Base-by-base conservation (phyloP, 805 yeast species). In the Schwanniomyces occidentalis region DNA sequence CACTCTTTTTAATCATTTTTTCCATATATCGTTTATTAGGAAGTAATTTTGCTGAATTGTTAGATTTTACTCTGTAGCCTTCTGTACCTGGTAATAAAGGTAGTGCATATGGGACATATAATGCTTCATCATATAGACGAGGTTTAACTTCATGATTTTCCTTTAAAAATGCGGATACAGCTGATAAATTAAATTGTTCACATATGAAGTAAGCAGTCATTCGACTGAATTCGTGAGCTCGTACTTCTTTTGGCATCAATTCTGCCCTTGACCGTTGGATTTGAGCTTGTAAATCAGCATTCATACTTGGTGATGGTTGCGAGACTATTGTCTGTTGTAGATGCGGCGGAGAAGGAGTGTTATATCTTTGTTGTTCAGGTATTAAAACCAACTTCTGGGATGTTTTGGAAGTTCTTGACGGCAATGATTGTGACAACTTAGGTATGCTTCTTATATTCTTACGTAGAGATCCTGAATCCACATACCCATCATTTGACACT, bases 191-290 rank as follows among this genome's bases (percentile, higher is more conserved):
- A 51, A 88, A 82, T 20, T 84, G 86, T 38, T 88, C 97, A 12
- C 96, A 82, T 4, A 90, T 82, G 45, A 88, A 76, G 60, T 91
- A 91, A 1, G 98, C 97, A 0, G 98, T 90, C 37, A 90, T 89
- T 43, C 99, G 63, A 25, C 95, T 80, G 45, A 83, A 73, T 41
- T 80, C 84, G 18, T 73, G 77, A 6, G 79, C 77, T 28, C 86
- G 54, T 19, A 66, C 65, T 24, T 80, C 85, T 46, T 74, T 80
- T 23, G 76, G 71, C 76, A 75, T 69, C 35, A 71, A 58, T 50
- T 76, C 86, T 4, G 81, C 85, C 9, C 73, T 37, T n/a, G 71
- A 63, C 13, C 73, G 40, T 32, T 56, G 63, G n/a, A 63, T 57
- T 43, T 57, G 65, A 4, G 56, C 46, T 30, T 49, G 59, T 6